These are phyloP conservation scores for Fragaria iinumae DNA, from an alignment of 306 rosid species.

Conservation along the genomic window DNA sequence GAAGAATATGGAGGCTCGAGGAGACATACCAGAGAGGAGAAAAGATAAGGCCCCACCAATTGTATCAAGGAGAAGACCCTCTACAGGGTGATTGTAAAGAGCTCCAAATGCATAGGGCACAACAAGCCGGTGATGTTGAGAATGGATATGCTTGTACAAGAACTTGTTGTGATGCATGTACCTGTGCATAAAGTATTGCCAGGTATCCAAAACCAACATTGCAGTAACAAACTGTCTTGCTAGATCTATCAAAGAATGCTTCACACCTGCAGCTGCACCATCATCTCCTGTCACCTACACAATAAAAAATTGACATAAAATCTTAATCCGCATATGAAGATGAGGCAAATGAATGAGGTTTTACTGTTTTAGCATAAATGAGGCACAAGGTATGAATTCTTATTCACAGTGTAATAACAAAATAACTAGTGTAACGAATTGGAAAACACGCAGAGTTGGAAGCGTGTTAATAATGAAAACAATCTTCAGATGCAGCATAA, in stretches of 20 bases:
- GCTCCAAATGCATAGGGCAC: constrained; percentile 96
- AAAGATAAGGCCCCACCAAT: constrained; percentile 91
- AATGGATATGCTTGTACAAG: constrained; percentile 87
- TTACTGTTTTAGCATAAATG: neutral
- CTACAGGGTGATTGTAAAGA: constrained; percentile 89
- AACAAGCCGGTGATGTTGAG: constrained; percentile 86
- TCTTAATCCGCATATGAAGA: neutral
- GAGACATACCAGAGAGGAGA: constrained; percentile 84
- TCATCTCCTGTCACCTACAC: constrained; percentile 70
- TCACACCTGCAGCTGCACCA: constrained; percentile 30
- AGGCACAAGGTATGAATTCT: neutral
- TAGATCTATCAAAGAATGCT: constrained; percentile 43
- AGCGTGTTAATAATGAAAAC: neutral
- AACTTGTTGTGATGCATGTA: constrained; percentile 97
- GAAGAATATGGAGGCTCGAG: constrained; percentile 86
- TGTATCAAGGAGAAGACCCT: constrained; percentile 94
- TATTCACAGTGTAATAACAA: neutral
- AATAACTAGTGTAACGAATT: neutral
- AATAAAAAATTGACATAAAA: constrained; percentile 2
- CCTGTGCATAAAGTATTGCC: constrained; percentile 98
- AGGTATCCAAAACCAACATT: constrained; percentile 88
- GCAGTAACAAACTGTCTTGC: constrained; percentile 75
- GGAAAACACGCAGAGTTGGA: constrained; percentile 2
- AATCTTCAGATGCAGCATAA: neutral
- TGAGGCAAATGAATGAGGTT: neutral